These are phyloP conservation scores for Nigrospora osmanthi DNA, from an alignment of 2,329 filamentous ascomycete species.

Conservation along the genomic window DNA sequence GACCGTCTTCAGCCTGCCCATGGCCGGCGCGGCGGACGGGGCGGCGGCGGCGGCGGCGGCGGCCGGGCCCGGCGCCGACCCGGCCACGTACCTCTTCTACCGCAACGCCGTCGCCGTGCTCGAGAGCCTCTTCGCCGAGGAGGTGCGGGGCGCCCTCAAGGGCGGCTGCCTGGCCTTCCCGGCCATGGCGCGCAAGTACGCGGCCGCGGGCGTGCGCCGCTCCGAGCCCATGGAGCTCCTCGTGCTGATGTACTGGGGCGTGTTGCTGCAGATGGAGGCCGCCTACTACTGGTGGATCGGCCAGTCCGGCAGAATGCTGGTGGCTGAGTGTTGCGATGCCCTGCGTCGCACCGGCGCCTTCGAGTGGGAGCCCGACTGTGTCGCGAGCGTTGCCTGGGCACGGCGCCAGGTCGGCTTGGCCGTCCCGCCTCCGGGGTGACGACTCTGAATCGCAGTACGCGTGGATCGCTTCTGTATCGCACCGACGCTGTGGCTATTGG, in stretches of 20 bases:
- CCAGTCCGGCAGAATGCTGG: not conserved
- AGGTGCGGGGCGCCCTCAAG: not conserved
- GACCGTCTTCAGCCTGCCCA: no score
- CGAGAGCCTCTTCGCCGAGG: constrained; percentile 1
- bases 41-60: no score
- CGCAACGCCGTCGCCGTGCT: not conserved
- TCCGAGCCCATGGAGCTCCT: not conserved
- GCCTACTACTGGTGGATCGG: not conserved
- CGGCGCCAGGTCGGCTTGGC: not conserved
- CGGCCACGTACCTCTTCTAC: not conserved
- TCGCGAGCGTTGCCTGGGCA: not conserved
- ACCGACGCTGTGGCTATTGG: no score
- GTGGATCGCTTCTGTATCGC: no score
- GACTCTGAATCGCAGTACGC: no score
- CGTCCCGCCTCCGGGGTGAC: no score
- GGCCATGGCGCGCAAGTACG: not conserved
- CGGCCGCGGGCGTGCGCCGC: not conserved
- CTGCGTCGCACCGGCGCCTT: not conserved
- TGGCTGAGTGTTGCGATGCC: not conserved
- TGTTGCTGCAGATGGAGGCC: not conserved
- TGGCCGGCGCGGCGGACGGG: no score
- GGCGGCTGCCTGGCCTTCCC: not conserved
- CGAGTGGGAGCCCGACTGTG: not conserved
- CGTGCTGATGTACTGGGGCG: not conserved
- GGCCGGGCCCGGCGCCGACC: no score